phyloP scores from a whole-genome alignment of 106 monocot species.

The Acanthochlamys bracteata region DNA sequence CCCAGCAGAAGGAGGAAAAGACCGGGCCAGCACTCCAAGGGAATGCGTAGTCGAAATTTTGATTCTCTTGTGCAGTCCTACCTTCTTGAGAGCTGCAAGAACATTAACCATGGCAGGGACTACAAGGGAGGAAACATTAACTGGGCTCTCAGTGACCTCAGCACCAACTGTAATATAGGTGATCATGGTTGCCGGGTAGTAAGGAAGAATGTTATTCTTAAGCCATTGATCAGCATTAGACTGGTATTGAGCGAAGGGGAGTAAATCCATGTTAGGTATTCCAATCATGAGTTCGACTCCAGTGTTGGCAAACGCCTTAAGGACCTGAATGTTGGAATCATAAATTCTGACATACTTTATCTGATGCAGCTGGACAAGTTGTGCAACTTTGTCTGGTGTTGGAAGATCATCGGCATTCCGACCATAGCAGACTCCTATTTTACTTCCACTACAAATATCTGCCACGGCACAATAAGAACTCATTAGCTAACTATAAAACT shows the following conservation, averaged over 20 bases:
- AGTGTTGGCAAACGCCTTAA: slow-evolving; percentile 93
- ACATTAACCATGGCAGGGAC: slow-evolving; percentile 91
- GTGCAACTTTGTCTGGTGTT: slow-evolving; percentile 82
- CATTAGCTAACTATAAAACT: not conserved
- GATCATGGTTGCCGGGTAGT: slow-evolving; percentile 83
- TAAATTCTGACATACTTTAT: slow-evolving; percentile 87
- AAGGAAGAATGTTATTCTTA: slow-evolving; percentile 81
- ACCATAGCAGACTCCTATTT: slow-evolving; percentile 85
- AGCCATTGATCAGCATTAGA: slow-evolving; percentile 94
- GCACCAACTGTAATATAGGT: slow-evolving; percentile 81
- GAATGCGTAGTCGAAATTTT: slow-evolving; percentile 88
- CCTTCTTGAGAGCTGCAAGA: slow-evolving; percentile 60
- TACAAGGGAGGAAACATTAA: slow-evolving; percentile 61
- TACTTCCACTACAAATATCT: slow-evolving; percentile 50
- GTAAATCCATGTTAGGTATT: slow-evolving; percentile 79
- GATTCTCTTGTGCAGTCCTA: slow-evolving; percentile 68
- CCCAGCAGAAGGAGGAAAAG: slow-evolving; percentile 93
- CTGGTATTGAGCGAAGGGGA: slow-evolving; percentile 84
- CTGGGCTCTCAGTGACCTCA: slow-evolving; percentile 70
- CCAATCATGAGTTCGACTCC: slow-evolving; percentile 82
- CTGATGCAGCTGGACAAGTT: slow-evolving; percentile 57
- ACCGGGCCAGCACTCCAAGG: slow-evolving; percentile 61
- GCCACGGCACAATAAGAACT: not conserved
- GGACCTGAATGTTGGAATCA: slow-evolving; percentile 84
- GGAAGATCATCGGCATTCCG: slow-evolving; percentile 95